Base-by-base conservation (phyloP, 129 eudicot genomes). In the Tagetes erecta region DNA sequence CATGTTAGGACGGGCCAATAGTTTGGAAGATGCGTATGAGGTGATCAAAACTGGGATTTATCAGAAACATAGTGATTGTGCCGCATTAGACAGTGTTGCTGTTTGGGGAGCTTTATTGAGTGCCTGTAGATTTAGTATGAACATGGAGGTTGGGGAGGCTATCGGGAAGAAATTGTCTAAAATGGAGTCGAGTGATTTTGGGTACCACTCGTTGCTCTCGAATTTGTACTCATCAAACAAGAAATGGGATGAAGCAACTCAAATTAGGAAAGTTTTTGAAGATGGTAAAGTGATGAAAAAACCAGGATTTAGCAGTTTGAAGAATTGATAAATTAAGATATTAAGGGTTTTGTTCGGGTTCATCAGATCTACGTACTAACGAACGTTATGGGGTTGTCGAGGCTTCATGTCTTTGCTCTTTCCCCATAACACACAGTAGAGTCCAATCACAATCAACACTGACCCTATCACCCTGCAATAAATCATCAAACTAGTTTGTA, bases 1-100 rank as follows among this genome's bases (percentile, higher is more conserved):
- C 69, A 77, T 84, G 83, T 64, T 84, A 9, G 88, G 85, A 33
- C 72, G 85, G 31, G 78, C 82, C 11, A 83, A 83, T 55, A 68
- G 52, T 55, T 69, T 84, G 71, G 80, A 73, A 68, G 88, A 84
- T 45, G 88, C 85, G 5, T 74, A 77, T 77, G 79, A 77, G 36
- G 45, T 80, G 42, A 62, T 84, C 46, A 76, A 40, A 80, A 69
- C 4, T 49, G 68, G 71, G 63, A 37, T 59, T 50, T 5, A 51
- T 76, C 74, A 60, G 47, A 72, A 76, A 14, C 70, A 12, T 3
- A n/a, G 57, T 2, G 51, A 68, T 2, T 20, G 49, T 41, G 77
- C 64, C 45, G 53, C 46, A 3, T 73, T 74, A 57, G 56, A 78
- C 7, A 74, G 66, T 49, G 67, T 8, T 50, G 84, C 79, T 51